A percentile compares a stretch with the other conserved stretches of the same genome.
Conservation (phyloP, 345 rosid genomes). For the Eucalyptus curtisii region DNA sequence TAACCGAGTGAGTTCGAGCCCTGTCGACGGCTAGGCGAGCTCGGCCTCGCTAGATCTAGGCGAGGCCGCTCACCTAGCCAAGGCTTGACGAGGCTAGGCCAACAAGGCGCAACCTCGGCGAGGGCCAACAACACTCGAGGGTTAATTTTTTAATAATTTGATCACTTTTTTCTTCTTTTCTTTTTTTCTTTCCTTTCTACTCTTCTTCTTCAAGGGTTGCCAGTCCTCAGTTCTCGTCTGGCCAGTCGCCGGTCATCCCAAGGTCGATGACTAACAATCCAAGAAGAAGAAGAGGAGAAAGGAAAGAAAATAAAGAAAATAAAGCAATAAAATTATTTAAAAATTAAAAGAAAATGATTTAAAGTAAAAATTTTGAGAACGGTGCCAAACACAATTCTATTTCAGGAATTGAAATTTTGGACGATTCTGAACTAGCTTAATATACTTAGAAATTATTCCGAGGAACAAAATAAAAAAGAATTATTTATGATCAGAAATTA, state of each 20-base stretch:
- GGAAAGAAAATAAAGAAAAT: accelerated
- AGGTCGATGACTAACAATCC: accelerated
- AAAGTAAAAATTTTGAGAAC: too few species aligned
- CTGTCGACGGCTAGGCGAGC: accelerated
- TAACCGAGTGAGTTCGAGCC: accelerated
- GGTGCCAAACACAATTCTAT: accelerated
- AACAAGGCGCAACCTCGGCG: accelerated
- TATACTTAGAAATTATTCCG: accelerated
- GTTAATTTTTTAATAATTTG: too few species aligned
- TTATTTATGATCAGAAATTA: accelerated
- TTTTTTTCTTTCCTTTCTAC: too few species aligned
- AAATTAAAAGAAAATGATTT: too few species aligned
- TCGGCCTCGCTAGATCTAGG: too few species aligned
- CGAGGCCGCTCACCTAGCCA: accelerated
- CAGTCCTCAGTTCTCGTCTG: accelerated
- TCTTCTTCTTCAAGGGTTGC: too few species aligned
- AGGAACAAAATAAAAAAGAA: accelerated
- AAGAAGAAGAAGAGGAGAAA: too few species aligned
- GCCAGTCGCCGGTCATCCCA: accelerated
- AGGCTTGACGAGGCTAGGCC: too few species aligned
- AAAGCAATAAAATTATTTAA: too few species aligned
- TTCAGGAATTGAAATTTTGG: accelerated
- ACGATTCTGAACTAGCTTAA: too few species aligned
- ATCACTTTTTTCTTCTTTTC: too few species aligned
- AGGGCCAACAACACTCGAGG: accelerated